These are phyloP conservation scores for Boletales sp. DNA, from an alignment of 768 basidiomycete genomes.

Conservation along the genomic window DNA sequence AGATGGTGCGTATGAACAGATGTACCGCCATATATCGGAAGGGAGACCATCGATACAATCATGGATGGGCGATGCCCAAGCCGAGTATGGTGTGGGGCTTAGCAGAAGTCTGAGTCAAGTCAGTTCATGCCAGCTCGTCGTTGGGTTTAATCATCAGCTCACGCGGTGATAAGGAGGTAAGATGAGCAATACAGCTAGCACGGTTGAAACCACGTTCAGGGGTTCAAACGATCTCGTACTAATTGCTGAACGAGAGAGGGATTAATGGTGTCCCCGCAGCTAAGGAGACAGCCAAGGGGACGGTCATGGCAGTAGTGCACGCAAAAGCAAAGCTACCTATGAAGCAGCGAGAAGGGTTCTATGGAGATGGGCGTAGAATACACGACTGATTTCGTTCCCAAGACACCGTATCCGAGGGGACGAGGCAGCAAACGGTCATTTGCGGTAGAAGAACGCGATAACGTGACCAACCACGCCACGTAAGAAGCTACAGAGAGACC, in stretches of 20 bases:
- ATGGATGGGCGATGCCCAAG: slow-evolving; percentile 53
- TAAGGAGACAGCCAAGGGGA: slow-evolving; percentile 62
- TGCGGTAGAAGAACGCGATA: slow-evolving; percentile 48
- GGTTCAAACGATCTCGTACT: slow-evolving; percentile 55
- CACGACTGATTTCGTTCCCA: slow-evolving; percentile 64
- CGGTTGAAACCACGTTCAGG: slow-evolving; percentile 49
- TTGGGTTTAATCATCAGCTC: slow-evolving; percentile 32
- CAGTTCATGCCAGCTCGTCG: slow-evolving; percentile 21
- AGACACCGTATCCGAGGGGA: slow-evolving; percentile 41
- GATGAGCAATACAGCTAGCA: slow-evolving; percentile 46
- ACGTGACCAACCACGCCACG: slow-evolving; percentile 53
- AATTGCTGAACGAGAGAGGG: slow-evolving; percentile 35
- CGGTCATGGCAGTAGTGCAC: slow-evolving; percentile 61
- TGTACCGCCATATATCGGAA: slow-evolving; percentile 46
- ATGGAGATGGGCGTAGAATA: slow-evolving; percentile 8
- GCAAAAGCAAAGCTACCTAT: slow-evolving; percentile 59
- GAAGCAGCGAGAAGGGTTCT: not conserved
- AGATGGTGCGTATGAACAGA: slow-evolving; percentile 38
- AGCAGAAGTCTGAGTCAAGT: slow-evolving; percentile 11
- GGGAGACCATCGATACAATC: slow-evolving; percentile 51
- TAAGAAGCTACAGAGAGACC: slow-evolving; percentile 60
- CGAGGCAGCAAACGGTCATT: slow-evolving; percentile 37
- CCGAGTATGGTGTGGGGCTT: slow-evolving; percentile 20
- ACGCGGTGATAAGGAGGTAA: slow-evolving; percentile 52
- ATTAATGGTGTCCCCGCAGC: slow-evolving; percentile 32